Percentiles rank a stretch among this genome's conserved stretches.
Conservation (phyloP, 2,329 filamentous ascomycete species). For the Magnaporthiopsis rhizophila region DNA sequence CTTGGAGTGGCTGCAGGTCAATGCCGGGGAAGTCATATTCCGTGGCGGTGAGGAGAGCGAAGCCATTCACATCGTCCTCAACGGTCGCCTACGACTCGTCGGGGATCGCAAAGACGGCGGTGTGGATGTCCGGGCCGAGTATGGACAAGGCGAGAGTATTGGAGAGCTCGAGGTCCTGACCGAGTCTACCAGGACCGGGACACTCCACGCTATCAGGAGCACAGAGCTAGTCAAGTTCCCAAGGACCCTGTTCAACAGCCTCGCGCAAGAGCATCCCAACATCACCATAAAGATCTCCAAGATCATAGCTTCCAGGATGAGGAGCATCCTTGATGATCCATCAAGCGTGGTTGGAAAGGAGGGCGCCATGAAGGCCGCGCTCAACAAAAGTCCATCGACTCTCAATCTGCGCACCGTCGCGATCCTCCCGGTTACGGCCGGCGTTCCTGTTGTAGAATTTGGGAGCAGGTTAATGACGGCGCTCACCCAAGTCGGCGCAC, state of each 20-base stretch:
- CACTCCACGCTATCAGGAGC: conserved; percentile 89
- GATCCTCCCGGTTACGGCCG: conserved; percentile 80
- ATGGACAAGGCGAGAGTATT: conserved; percentile 93
- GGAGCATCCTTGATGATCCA: conserved; percentile 76
- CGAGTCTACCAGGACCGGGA: conserved; percentile 82
- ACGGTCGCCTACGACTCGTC: conserved; percentile 80
- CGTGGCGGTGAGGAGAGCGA: conserved; percentile 93
- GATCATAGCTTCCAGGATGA: conserved; percentile 93
- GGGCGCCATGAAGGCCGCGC: conserved; percentile 36
- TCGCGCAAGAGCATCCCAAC: conserved; percentile 92
- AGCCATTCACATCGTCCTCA: conserved; percentile 95
- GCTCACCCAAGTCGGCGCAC: conserved; percentile 77
- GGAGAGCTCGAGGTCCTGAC: conserved; percentile 96
- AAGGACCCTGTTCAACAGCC: conserved; percentile 91
- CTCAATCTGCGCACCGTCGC: conserved; percentile 90
- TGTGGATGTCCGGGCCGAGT: conserved; percentile 83
- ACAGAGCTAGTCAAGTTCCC: conserved; percentile 96
- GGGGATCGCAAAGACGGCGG: conserved; percentile 73
- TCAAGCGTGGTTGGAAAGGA: conserved; percentile 59
- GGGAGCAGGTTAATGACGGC: conserved; percentile 83
- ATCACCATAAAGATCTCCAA: conserved; percentile 99
- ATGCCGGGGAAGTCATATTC: conserved; percentile 89
- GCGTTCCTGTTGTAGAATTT: conserved; percentile 92
- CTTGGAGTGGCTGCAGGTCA: conserved; percentile 95
- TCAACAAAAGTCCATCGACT: conserved; percentile 70